Conservation (phyloP, 257 asterid species). For the Solanum ossicruentum region DNA sequence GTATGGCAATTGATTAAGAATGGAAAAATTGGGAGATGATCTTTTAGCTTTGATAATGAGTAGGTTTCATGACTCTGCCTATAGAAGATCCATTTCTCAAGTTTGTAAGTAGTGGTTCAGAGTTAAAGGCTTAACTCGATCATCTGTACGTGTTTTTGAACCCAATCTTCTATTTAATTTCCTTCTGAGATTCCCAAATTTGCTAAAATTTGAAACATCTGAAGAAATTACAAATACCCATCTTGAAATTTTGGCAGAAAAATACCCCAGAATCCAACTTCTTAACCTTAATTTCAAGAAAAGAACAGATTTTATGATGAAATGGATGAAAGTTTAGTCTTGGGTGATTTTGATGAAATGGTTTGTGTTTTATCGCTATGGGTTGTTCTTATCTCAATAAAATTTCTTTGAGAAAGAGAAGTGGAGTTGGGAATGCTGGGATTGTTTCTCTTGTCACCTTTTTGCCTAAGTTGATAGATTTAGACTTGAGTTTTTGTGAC, state of each 20-base stretch:
- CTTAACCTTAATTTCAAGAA: conserved; percentile 10
- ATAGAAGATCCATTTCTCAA: conserved; percentile 14
- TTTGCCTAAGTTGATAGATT: conserved; percentile 6
- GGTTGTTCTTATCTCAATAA: conserved; percentile 1
- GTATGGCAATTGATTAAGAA: not conserved
- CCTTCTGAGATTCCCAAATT: conserved; percentile 21
- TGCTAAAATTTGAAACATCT: conserved; percentile 4
- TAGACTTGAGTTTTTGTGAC: conserved; percentile 16
- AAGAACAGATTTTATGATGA: not conserved
- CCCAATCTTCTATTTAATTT: conserved; percentile 5
- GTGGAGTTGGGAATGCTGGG: conserved; percentile 6
- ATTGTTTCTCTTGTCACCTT: conserved; percentile 3
- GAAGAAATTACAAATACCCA: conserved; percentile 1
- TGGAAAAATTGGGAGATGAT: conserved; percentile 20
- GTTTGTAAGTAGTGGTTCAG: conserved; percentile 19
- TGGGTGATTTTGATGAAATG: conserved; percentile 9
- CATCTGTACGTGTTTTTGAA: conserved; percentile 8
- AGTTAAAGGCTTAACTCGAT: conserved; percentile 12
- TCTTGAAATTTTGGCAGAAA: conserved; percentile 5
- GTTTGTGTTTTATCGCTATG: conserved; percentile 2
- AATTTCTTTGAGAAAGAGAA: conserved; percentile 9
- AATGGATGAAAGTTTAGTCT: not conserved
- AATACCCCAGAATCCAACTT: conserved; percentile 13
- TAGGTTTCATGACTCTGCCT: not conserved
- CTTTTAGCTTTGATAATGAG: conserved; percentile 1